Percentiles rank a stretch among this genome's conserved stretches.
These are phyloP conservation scores for Suillus weaverae DNA, from an alignment of 768 basidiomycete species.

Conservation along the genomic window DNA sequence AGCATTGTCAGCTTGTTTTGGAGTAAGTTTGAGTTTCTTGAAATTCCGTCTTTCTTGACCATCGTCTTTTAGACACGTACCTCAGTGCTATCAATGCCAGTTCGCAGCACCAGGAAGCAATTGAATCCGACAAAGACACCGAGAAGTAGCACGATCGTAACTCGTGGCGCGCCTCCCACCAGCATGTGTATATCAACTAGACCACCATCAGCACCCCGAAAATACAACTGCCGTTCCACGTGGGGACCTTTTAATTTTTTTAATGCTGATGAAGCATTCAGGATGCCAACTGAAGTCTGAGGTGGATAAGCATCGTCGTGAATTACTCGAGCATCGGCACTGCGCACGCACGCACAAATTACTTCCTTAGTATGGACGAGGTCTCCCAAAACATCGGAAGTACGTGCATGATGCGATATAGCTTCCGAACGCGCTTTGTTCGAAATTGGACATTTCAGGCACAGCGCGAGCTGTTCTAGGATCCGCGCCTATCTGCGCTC, in stretches of 20 bases:
- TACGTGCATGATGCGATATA: neutral
- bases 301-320: neutral
- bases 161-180: neutral
- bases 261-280: neutral
- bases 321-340: neutral
- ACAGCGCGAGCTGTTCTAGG: neutral
- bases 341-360: neutral
- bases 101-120: constrained; percentile 6
- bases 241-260: neutral
- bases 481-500: neutral
- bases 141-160: constrained; percentile 4
- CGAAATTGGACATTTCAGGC: neutral
- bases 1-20: constrained; percentile 79
- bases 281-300: neutral
- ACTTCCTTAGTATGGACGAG: neutral
- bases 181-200: neutral
- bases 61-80: constrained; percentile 51
- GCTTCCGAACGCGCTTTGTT: neutral
- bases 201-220: neutral
- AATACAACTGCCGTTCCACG: neutral
- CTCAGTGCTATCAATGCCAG: constrained; percentile 56
- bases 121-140: neutral
- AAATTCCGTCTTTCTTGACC: neutral
- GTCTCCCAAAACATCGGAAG: neutral
- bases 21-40: constrained; percentile 53